Evolutionary conservation across 1,284 basidiomycete species (phyloP).

Genomic region (Ganoderma multipileum): DNA sequence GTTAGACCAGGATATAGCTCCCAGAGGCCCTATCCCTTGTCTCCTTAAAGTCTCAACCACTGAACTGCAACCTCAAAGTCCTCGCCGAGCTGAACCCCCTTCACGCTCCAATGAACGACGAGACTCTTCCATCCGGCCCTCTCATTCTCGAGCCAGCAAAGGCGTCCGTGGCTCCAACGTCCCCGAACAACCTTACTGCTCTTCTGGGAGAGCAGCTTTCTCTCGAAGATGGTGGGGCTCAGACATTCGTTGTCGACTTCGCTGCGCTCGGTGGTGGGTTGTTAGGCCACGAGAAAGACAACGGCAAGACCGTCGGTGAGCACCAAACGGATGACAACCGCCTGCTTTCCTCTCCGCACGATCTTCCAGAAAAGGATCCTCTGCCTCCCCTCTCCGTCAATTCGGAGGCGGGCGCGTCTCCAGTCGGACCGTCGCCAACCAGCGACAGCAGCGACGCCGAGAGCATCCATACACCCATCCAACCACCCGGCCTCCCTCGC

Average conservation of each 20-base stretch:
- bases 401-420: no score
- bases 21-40: no score
- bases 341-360: neutral
- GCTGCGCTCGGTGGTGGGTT: slow-evolving; percentile 11
- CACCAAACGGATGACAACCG: neutral
- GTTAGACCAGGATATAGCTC: no score
- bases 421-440: neutral
- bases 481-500: slow-evolving; percentile 6
- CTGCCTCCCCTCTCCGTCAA: neutral
- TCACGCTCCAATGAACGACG: no score
- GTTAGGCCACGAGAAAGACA: neutral
- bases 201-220: neutral
- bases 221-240: slow-evolving; percentile 6
- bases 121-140: no score
- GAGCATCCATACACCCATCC: neutral
- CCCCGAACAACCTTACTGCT: neutral
- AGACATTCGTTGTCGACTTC: slow-evolving; percentile 33
- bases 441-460: neutral
- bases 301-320: neutral
- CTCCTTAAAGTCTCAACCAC: no score
- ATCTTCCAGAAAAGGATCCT: neutral
- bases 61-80: no score
- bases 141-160: neutral
- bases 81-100: no score
- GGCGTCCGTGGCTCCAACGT: neutral